These are phyloP conservation scores for Aspergillus ostianus DNA, from an alignment of 495 filamentous ascomycete genomes.

Conservation along the genomic window DNA sequence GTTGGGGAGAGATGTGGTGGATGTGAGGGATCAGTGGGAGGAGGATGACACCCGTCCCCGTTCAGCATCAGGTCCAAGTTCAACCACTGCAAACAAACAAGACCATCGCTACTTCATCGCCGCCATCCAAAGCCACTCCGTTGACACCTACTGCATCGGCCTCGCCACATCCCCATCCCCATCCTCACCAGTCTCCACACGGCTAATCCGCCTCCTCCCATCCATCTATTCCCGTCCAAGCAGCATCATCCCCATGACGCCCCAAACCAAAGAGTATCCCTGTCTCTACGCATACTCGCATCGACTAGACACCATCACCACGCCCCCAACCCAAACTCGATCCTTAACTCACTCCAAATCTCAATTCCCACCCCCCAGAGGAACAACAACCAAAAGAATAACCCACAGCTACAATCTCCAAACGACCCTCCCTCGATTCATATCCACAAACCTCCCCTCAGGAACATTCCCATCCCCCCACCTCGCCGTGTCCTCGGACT, in stretches of 20 bases:
- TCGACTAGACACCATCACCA: neutral
- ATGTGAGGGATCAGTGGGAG: neutral
- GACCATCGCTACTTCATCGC: conserved; percentile 16
- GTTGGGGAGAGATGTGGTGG: neutral
- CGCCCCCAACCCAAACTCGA: too few relatives aligned
- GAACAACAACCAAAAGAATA: neutral
- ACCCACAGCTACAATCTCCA: conserved; percentile 11
- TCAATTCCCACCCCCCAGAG: neutral
- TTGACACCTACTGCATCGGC: conserved; percentile 19
- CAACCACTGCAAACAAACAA: neutral
- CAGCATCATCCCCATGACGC: conserved; percentile 9
- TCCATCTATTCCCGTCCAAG: conserved; percentile 10
- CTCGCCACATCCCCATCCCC: conserved; percentile 3
- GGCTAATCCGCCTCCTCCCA: conserved; percentile 17
- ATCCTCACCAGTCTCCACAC: conserved; percentile 5
- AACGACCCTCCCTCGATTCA: conserved; percentile 11
- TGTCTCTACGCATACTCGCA: neutral
- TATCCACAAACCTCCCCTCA: conserved; percentile 18
- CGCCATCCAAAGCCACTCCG: conserved; percentile 11
- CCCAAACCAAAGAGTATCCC: neutral
- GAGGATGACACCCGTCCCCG: neutral
- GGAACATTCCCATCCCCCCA: conserved; percentile 17
- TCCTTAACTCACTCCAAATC: neutral
- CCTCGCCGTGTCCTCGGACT: conserved; percentile 18
- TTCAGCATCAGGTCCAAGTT: neutral